phyloP scores from a whole-genome alignment of 176 grass and related monocot species.

The Thinopyrum elongatum region DNA sequence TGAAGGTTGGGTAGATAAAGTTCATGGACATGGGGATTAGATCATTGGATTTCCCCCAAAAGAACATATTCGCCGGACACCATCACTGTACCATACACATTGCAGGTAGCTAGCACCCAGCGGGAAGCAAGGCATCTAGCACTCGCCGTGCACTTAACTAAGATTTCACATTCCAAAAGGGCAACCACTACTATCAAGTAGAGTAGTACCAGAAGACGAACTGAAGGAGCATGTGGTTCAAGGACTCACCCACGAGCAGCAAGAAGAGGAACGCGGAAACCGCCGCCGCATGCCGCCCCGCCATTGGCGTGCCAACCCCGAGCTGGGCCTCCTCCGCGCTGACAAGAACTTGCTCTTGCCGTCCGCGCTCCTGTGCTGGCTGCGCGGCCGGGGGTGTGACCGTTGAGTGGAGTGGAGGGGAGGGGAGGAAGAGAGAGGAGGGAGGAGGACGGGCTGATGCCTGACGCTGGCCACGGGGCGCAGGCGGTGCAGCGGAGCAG shows the following conservation, averaged over 20 bases:
- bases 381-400: not conserved
- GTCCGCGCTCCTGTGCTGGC: not conserved
- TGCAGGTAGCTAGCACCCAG: not conserved
- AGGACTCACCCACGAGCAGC: slow-evolving; percentile 43
- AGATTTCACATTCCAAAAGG: not conserved
- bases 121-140: slow-evolving; percentile 38
- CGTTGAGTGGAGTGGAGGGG: slow-evolving; percentile 1
- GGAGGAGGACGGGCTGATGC: slow-evolving; percentile 14
- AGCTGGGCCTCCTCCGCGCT: not conserved
- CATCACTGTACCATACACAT: not conserved
- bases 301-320: slow-evolving; percentile 25
- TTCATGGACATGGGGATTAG: not conserved
- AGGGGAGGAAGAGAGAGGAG: not conserved
- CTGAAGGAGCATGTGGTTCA: not conserved
- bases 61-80: not conserved
- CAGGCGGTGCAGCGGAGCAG: slow-evolving; percentile 18
- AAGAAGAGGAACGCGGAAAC: slow-evolving; percentile 31
- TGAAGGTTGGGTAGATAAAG: not conserved
- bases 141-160: not conserved
- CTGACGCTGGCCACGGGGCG: not conserved
- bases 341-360: not conserved
- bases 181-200: not conserved
- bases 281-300: slow-evolving; percentile 11
- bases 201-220: not conserved
- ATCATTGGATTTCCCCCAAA: not conserved